Evolutionary conservation across 2,329 filamentous ascomycete species (phyloP).

Genomic region (Byssothecium circinans): DNA sequence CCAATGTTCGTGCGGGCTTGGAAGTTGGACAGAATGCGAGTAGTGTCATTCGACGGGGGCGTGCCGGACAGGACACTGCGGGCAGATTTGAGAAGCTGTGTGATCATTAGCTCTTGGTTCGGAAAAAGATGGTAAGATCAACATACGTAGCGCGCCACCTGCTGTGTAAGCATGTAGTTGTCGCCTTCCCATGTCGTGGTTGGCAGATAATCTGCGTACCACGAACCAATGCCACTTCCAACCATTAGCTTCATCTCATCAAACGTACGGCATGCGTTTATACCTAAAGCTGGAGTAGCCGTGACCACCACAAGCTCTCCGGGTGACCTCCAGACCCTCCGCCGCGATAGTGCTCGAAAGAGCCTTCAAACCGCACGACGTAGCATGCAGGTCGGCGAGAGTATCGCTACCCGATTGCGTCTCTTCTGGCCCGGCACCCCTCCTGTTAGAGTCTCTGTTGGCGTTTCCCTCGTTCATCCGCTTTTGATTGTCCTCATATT

Average conservation of each 20-base stretch:
- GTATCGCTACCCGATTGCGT: slow-evolving; percentile 66
- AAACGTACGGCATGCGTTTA: neutral
- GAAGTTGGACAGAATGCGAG: slow-evolving; percentile 66
- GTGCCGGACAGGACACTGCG: slow-evolving; percentile 68
- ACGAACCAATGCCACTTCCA: slow-evolving; percentile 67
- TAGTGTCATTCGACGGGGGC: slow-evolving; percentile 68
- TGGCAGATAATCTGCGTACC: slow-evolving; percentile 75
- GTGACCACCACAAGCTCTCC: slow-evolving; percentile 75
- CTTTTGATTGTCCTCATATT: slow-evolving; percentile 73
- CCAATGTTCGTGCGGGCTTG: slow-evolving; percentile 68
- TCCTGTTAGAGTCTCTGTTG: slow-evolving; percentile 37
- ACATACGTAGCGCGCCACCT: slow-evolving; percentile 70
- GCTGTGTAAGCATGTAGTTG: slow-evolving; percentile 82
- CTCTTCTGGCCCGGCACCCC: slow-evolving; percentile 69
- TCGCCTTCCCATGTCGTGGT: slow-evolving; percentile 75
- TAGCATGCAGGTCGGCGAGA: slow-evolving; percentile 74
- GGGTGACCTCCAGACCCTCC: slow-evolving; percentile 74
- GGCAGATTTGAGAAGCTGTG: slow-evolving; percentile 69
- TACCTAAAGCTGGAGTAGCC: slow-evolving; percentile 70
- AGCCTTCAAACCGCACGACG: slow-evolving; percentile 75
- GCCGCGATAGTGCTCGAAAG: slow-evolving; percentile 71
- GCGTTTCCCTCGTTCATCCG: slow-evolving; percentile 57
- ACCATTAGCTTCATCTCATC: slow-evolving; percentile 8
- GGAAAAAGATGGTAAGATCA: slow-evolving; percentile 5
- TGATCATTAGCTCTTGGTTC: neutral